Base-by-base conservation (phyloP, 176 grass and related monocot species). In the Carex parvula region DNA sequence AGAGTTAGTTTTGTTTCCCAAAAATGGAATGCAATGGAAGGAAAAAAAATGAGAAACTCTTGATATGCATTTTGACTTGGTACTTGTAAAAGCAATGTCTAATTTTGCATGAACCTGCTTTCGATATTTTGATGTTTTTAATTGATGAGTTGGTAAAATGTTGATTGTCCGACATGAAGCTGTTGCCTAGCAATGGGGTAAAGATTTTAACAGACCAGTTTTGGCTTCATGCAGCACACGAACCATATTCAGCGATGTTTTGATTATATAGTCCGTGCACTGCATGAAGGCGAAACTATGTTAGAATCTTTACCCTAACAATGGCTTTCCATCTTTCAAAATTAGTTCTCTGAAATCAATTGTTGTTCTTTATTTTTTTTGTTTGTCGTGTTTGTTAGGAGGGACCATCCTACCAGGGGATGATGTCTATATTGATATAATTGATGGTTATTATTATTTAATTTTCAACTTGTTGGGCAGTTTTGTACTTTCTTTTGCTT, bases 121-220 rank as follows among this genome's bases (percentile, higher is more conserved):
- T 56, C 1, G 33, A 35, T 80, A 83, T 29, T 53, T 77, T 81
- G 85, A 88, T 86, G 60, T 92, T 60, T 17, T 46, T 88, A 60
- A 74, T 69, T 13, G 29, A 15, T 79, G 64, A 33, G 57, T 70
- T 63, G 57, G 70, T 68, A 10, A 44, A 64, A 61, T 55, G 60
- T 69, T 59, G 65, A 61, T n/a, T 64, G 35, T 6, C 17, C 29
- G 41, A 6, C 46, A 20, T 37, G 39, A 84, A 89, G 39, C 59
- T 70, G 48, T 41, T 64, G 64, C 53, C 9, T 66, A 68, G 59
- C 52, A 89, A 18, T 39, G 37, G 37, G 37, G 37, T 39, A 39
- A 39, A 39, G 37, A 39, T 39, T 39, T 39, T 39, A 39, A 39
- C 37, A 39, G 5, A 39, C 4, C 37, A 39, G 37, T 39, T 39